phyloP scores from a whole-genome alignment of 164 flowering plant species.

The Dillenia turbinata region DNA sequence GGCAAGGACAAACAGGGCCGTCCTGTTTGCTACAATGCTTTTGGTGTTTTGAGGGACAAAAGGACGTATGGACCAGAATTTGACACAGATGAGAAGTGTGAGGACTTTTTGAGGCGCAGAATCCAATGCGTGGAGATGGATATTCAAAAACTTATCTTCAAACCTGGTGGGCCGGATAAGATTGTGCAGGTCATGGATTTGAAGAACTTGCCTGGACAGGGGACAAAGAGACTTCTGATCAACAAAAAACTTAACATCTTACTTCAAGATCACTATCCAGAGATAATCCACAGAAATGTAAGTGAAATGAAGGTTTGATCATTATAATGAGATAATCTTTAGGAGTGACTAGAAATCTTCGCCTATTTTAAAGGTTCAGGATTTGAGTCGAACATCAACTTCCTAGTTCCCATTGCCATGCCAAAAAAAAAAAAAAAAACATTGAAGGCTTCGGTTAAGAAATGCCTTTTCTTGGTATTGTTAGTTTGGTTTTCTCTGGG shows the following conservation, averaged over 20 bases:
- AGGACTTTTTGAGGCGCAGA: slow-evolving; percentile 54
- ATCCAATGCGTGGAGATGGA: slow-evolving; percentile 52
- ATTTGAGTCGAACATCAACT: too few species aligned
- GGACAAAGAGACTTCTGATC: slow-evolving; percentile 39
- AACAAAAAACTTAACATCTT: slow-evolving; percentile 26
- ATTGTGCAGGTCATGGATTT: slow-evolving; percentile 61
- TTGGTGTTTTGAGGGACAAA: slow-evolving; percentile 38
- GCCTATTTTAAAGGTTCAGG: too few species aligned
- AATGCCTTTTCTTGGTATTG: too few species aligned
- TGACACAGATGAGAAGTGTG: slow-evolving; percentile 28
- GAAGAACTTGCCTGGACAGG: slow-evolving; percentile 43
- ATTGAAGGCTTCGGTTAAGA: too few species aligned
- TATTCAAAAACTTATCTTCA: slow-evolving; percentile 37
- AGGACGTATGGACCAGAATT: slow-evolving; percentile 24
- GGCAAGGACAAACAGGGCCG: slow-evolving; percentile 55
- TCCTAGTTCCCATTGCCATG: too few species aligned
- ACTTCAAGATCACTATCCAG: slow-evolving; percentile 69
- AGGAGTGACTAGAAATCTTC: too few species aligned
- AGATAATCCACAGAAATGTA: slow-evolving; percentile 50
- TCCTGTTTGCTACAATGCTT: slow-evolving; percentile 45
- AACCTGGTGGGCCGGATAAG: slow-evolving; percentile 40
- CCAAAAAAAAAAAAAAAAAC: too few species aligned
- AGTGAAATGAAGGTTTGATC: slow-evolving; percentile 14
- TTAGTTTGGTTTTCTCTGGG: too few species aligned
- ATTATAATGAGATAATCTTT: too few species aligned